Percentiles rank a stretch among this genome's conserved stretches.
Evolutionary conservation across 2,329 filamentous ascomycete genomes (phyloP).

Genomic region (Elsinoe perseae): DNA sequence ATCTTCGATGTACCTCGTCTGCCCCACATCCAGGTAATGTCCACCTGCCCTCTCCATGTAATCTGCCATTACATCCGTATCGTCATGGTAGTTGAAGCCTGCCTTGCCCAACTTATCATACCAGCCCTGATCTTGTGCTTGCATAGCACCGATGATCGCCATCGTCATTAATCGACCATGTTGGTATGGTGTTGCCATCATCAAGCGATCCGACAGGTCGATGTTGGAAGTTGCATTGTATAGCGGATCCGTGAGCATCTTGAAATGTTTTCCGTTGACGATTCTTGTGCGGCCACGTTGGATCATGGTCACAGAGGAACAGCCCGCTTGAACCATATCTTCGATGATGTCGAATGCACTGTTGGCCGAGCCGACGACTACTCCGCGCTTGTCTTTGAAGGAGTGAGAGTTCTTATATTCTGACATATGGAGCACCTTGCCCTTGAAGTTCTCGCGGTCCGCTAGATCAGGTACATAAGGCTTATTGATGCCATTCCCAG

Average conservation of each 20-base stretch:
- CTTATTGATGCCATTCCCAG: slow-evolving; percentile 28
- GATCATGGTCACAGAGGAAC: slow-evolving; percentile 39
- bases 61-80: slow-evolving; percentile 25
- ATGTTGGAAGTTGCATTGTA: slow-evolving; percentile 20
- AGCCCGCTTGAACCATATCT: slow-evolving; percentile 36
- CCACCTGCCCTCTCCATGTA: slow-evolving; percentile 35
- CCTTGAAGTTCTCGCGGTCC: slow-evolving; percentile 29
- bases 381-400: slow-evolving; percentile 36
- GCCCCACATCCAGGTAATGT: slow-evolving; percentile 37
- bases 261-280: not conserved
- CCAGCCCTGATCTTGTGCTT: slow-evolving; percentile 29
- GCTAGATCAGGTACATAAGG: slow-evolving; percentile 21
- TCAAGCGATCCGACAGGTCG: slow-evolving; percentile 23
- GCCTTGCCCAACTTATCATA: slow-evolving; percentile 30
- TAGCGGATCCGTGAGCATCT: slow-evolving; percentile 18
- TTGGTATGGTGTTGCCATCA: slow-evolving; percentile 11
- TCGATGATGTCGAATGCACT: slow-evolving; percentile 37
- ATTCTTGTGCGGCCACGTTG: slow-evolving; percentile 36
- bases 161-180: slow-evolving; percentile 14
- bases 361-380: slow-evolving; percentile 40
- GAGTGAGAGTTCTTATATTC: slow-evolving; percentile 29
- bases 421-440: slow-evolving; percentile 31
- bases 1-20: slow-evolving; percentile 28
- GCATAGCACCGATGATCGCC: slow-evolving; percentile 20
- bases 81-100: slow-evolving; percentile 35